A percentile compares a stretch with the other conserved stretches of the same genome.
phyloP scores from a whole-genome alignment of 148 eudicot genomes.

The Cornus florida region DNA sequence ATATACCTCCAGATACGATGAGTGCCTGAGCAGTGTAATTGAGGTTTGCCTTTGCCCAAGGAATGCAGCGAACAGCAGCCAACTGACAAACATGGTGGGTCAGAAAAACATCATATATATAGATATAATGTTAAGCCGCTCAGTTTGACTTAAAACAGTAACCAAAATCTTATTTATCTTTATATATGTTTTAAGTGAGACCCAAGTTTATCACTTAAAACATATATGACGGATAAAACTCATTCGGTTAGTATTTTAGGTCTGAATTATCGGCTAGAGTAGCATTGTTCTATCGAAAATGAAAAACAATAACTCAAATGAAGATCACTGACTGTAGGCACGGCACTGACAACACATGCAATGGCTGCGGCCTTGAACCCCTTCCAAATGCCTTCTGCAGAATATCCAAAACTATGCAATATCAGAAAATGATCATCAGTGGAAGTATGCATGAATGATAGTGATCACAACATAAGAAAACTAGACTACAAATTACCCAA shows the following conservation, averaged over 20 bases:
- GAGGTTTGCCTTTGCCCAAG: constrained; percentile 94
- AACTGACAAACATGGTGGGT: constrained; percentile 36
- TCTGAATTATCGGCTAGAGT: too few relatives aligned
- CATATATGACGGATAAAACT: too few relatives aligned
- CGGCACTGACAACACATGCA: constrained; percentile 44
- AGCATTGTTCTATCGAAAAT: neutral
- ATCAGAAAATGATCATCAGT: neutral
- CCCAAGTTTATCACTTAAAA: too few relatives aligned
- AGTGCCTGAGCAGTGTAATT: constrained; percentile 90
- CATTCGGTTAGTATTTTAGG: too few relatives aligned
- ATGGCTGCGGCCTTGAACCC: constrained; percentile 73
- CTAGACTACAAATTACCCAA: too few relatives aligned
- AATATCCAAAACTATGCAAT: neutral
- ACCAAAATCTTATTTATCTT: too few relatives aligned
- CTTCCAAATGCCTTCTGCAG: constrained; percentile 58
- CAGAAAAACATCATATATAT: neutral
- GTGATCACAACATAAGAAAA: neutral
- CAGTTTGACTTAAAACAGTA: too few relatives aligned
- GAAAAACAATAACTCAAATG: neutral
- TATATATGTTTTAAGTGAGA: too few relatives aligned
- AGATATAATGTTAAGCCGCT: too few relatives aligned
- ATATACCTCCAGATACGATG: constrained; percentile 79
- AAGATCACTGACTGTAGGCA: constrained; percentile 49
- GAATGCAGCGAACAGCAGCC: constrained; percentile 54
- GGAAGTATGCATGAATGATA: neutral